Base-by-base conservation (phyloP, 148 eudicot species). In the Dianthus caryophyllus region DNA sequence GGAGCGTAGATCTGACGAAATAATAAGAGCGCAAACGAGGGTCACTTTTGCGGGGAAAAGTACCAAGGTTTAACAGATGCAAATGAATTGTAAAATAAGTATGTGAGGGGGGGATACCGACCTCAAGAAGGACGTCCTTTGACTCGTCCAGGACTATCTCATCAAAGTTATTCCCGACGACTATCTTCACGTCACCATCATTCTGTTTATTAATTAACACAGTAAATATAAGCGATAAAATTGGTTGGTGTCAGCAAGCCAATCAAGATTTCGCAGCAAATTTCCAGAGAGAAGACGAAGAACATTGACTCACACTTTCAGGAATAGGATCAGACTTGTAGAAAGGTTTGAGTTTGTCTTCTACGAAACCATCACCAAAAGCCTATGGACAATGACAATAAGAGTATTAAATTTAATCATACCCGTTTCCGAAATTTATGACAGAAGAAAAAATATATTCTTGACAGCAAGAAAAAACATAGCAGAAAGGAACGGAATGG, bases 81-180 rank as follows among this genome's bases (percentile, higher is more conserved):
- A 30, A 14, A 24, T 20, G 26, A 21, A 24, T 36, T 50, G 62
- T 51, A 26, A 14, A 24, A n/a, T 9, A 60, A 57, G 58, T 38
- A 31, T 14, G 21, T 59, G 9, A 53, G 29, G 8, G 44, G 54
- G 48, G 41, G 49, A 46, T 15, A 53, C 65, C 65, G 66, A 93
- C 98, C 98, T 93, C 98, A 60, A 93, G 94, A 75, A 93, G 89
- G 46, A 93, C 98, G 71, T 93, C 98, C 75, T 85, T 93, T 9
- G 95, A 87, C 71, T 93, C 98, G 60, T 93, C 98, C 81, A 93
- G 69, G 75, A 93, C 98, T 68, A 93, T 81, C 33, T 89, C 88
- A 52, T 93, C 98, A 65, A 88, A 91, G 82, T 88, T 91, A 70
- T 91, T 66, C 21, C 97, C 97, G 61, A 91, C 97, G 10, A 91